phyloP scores from a whole-genome alignment of 2,329 filamentous ascomycete genomes.

The Thelonectria blattea region DNA sequence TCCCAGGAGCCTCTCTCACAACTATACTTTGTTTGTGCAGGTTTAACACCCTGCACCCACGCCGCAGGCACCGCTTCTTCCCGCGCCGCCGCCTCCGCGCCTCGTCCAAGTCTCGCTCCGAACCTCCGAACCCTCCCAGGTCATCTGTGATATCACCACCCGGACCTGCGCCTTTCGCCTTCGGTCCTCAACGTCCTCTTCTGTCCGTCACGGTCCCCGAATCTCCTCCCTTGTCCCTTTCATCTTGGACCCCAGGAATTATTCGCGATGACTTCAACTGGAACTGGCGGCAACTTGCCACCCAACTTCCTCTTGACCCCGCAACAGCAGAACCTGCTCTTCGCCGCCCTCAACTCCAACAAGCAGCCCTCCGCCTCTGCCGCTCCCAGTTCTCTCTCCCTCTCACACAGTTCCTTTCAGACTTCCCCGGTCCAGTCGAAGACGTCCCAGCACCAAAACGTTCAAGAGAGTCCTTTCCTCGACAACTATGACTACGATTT shows the following conservation, averaged over 20 bases:
- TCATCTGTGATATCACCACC: constrained; percentile 32
- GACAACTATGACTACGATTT: constrained; percentile 79
- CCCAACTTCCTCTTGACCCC: constrained; percentile 73
- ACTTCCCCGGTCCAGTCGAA: constrained; percentile 53
- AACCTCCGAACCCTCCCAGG: constrained; percentile 36
- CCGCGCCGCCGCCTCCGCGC: constrained; percentile 33
- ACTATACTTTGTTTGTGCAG: not conserved
- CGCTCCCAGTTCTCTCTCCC: constrained; percentile 47
- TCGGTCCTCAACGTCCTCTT: not conserved
- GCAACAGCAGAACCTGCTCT: constrained; percentile 77
- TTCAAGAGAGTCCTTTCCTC: constrained; percentile 80
- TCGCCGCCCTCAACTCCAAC: constrained; percentile 78
- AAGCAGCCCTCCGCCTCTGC: constrained; percentile 48
- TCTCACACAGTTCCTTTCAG: constrained; percentile 57
- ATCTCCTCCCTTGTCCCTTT: constrained; percentile 11
- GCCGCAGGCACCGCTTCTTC: constrained; percentile 14
- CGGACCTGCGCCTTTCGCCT: not conserved
- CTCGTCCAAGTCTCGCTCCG: constrained; percentile 37
- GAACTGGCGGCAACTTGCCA: constrained; percentile 49
- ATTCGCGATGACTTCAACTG: constrained; percentile 57
- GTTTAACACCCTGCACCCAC: not conserved
- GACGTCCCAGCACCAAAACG: constrained; percentile 50
- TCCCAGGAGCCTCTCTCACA: not conserved
- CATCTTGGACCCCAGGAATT: constrained; percentile 9
- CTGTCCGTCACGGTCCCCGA: constrained; percentile 19